These are phyloP conservation scores for Saccharomycopsis fodiens DNA, from an alignment of 805 yeast genomes.

Conservation along the genomic window DNA sequence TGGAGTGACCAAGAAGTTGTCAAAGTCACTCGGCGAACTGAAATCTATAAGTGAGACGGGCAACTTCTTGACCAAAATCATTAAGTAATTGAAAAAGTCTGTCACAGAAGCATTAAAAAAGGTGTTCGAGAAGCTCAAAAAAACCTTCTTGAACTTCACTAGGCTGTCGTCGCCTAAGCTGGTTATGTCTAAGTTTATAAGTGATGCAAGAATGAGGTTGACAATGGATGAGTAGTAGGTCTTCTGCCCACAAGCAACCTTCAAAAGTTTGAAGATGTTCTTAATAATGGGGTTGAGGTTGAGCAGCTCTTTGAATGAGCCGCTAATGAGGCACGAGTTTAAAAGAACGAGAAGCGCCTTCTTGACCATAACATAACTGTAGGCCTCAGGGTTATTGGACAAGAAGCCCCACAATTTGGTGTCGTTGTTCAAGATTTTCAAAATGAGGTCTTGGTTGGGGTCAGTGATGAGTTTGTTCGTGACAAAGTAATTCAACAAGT, in stretches of 20 bases:
- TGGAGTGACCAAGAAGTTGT: conserved; percentile 1
- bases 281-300: conserved; percentile 7
- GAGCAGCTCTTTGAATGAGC: background rate
- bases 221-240: conserved; percentile 2
- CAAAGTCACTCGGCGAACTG: conserved; percentile 1
- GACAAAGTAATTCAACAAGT: conserved; percentile 3
- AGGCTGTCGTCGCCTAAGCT: conserved; percentile 7
- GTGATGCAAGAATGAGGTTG: background rate
- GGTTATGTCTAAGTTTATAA: conserved; percentile 8
- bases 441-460: background rate
- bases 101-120: conserved; percentile 1
- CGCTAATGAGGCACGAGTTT: conserved; percentile 4
- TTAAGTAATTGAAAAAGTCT: conserved; percentile 3
- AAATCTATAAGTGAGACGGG: background rate
- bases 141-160: conserved; percentile 11
- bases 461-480: background rate
- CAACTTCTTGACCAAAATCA: background rate
- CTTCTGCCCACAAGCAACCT: background rate
- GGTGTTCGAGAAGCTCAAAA: conserved; percentile 1
- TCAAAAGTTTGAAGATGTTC: conserved; percentile 12
- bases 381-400: conserved; percentile 3
- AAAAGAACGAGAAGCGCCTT: conserved; percentile 5
- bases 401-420: conserved; percentile 11
- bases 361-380: conserved; percentile 9
- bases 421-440: conserved; percentile 2